phyloP scores from a whole-genome alignment of 805 yeast species.

The Ogataea populi-albae region DNA sequence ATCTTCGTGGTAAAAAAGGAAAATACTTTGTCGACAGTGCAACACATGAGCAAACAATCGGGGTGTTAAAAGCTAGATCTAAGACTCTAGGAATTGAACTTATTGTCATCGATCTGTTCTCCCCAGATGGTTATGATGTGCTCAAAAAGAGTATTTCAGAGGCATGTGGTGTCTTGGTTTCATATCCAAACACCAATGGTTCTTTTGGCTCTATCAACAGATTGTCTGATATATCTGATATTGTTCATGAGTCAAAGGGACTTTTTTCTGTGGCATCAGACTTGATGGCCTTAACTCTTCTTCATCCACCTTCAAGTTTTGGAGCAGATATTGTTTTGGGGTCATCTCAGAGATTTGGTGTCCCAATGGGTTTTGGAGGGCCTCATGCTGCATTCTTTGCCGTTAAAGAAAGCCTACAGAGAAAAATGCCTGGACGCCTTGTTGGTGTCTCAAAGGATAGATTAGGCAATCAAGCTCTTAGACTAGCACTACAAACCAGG shows the following conservation, averaged over 20 bases:
- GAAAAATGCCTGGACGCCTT: constrained; percentile 95
- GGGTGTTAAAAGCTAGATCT: constrained; percentile 79
- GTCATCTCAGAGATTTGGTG: constrained; percentile 93
- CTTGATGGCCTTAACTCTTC: constrained; percentile 78
- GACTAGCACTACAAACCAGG: constrained; percentile 95
- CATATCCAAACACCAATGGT: constrained; percentile 91
- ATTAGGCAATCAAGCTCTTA: constrained; percentile 80
- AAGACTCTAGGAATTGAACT: constrained; percentile 66
- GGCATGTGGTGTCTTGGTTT: constrained; percentile 80
- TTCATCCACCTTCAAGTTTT: constrained; percentile 79
- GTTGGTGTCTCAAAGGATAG: constrained; percentile 93
- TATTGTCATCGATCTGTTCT: constrained; percentile 50
- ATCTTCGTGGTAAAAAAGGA: constrained; percentile 61
- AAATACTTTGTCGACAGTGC: constrained; percentile 70
- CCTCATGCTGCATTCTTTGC: constrained; percentile 99
- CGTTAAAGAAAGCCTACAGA: constrained; percentile 70
- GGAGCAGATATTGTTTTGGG: constrained; percentile 95
- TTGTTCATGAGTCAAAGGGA: constrained; percentile 70
- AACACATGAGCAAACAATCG: constrained; percentile 82
- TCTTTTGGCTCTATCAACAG: constrained; percentile 47
- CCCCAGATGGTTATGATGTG: constrained; percentile 36
- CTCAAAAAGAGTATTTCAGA: constrained; percentile 34
- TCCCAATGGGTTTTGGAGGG: constrained; percentile 97
- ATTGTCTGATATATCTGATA: constrained; percentile 55
- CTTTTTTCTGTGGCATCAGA: constrained; percentile 87